Evolutionary conservation across 257 asterid genomes (phyloP), one percentile per base, ranked within the genome.

Genomic region (Coffea canephora): DNA sequence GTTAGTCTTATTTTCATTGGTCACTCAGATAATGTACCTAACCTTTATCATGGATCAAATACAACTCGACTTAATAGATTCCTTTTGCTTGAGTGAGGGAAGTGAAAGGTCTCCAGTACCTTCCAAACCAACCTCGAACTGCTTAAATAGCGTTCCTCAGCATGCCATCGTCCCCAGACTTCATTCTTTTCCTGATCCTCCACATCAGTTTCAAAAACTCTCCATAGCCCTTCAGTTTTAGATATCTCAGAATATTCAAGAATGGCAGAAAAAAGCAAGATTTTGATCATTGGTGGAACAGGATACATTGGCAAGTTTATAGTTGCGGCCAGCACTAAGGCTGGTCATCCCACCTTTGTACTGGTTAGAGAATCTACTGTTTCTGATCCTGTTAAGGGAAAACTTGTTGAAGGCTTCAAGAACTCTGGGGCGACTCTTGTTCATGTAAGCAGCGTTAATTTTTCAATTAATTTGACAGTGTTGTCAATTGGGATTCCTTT

Each of bases 221-320:
- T 34, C 5, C 50, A 18, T 9, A 21, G 36, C 21, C 18, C 23
- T 31, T 36, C 34, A 62, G 0, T 62, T 59, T 62, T 12, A 1
- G 3, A 2, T 1, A 27, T 64, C 41, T 64, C 18, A 64, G 39
- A 64, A 48, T 41, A 27, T 31, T 66, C 74, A 9, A 65, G 66
- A 81, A 93, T 91, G 97, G 97, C 87, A 0, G 91, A 84, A 69
- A 91, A 89, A 65, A 94, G 95, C 93, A 93, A 91, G 91, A 85
- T 95, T 82, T 55, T 95, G 89, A 83, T 95, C 57, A 91, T 95
- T 36, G 99, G 99, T 19, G 99, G 93, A 82, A 91, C 98, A 0
- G 99, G 99, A 34, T 88, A 91, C 80, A 85, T 93, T 64, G 98
- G 99, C 0, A 93, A 91, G 80, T 91, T 85, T 88, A 71, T 95